Conservation (phyloP, 805 yeast species). For the Candida ortonii region DNA sequence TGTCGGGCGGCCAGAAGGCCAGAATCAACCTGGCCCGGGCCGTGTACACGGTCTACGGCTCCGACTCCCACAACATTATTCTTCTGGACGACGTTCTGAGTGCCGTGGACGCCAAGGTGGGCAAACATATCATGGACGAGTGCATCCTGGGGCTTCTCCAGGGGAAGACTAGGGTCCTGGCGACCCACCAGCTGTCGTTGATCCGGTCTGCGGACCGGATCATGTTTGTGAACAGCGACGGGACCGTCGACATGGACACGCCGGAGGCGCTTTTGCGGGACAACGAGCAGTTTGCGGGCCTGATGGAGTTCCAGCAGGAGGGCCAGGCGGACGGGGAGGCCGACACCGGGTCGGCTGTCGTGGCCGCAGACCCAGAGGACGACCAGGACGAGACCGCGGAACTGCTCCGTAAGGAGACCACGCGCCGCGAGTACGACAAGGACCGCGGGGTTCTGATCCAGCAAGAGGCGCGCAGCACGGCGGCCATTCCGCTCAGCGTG, state of each 20-base stretch:
- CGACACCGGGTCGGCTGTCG: slow-evolving; percentile 19
- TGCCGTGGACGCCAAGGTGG: slow-evolving; percentile 74
- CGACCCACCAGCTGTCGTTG: slow-evolving; percentile 80
- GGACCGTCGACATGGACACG: slow-evolving; percentile 59
- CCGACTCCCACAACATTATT: slow-evolving; percentile 48
- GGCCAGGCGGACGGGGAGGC: slow-evolving; percentile 30
- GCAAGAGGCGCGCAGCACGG: slow-evolving; percentile 59
- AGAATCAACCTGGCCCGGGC: slow-evolving; percentile 69
- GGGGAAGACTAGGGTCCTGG: slow-evolving; percentile 65
- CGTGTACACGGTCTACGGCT: slow-evolving; percentile 43
- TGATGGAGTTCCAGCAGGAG: slow-evolving; percentile 39
- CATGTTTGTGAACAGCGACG: slow-evolving; percentile 65
- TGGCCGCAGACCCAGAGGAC: slow-evolving; percentile 9
- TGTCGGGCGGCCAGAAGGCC: slow-evolving; percentile 89
- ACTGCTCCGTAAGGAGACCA: slow-evolving; percentile 15
- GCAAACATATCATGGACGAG: slow-evolving; percentile 50
- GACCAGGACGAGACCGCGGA: slow-evolving; percentile 15
- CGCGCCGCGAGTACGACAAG: slow-evolving; percentile 16
- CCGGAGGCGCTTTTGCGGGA: slow-evolving; percentile 46
- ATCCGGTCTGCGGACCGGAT: slow-evolving; percentile 68
- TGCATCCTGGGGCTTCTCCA: slow-evolving; percentile 61
- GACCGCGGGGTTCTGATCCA: slow-evolving; percentile 38
- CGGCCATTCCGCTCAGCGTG: slow-evolving; percentile 47
- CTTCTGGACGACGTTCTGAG: slow-evolving; percentile 64
- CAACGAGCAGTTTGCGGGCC: slow-evolving; percentile 35